Percentiles rank a stretch among this genome's conserved stretches.
Conservation (phyloP, 1,284 basidiomycete species). For the Cerrena zonata region DNA sequence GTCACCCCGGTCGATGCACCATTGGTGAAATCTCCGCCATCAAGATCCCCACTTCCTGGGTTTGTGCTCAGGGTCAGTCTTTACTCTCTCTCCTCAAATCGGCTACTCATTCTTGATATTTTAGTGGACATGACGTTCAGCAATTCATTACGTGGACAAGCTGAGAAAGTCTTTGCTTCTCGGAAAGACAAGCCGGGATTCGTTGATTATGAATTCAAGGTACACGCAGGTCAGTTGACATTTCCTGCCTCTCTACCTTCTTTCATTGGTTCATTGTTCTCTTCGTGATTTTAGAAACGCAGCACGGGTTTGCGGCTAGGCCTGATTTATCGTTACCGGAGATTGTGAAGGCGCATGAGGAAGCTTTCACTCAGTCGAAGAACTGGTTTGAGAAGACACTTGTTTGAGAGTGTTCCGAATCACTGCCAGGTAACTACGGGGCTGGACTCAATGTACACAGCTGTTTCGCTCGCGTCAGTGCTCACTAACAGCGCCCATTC, state of each 20-base stretch:
- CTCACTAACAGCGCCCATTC: too few relatives aligned
- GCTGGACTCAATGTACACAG: too few relatives aligned
- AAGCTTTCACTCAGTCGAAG: constrained; percentile 30
- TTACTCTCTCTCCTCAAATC: neutral
- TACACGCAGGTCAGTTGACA: constrained; percentile 49
- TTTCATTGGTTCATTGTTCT: neutral
- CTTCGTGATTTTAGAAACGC: constrained; percentile 34
- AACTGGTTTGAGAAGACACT: constrained; percentile 33
- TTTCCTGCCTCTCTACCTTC: too few relatives aligned
- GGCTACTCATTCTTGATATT: too few relatives aligned
- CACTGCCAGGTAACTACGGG: too few relatives aligned
- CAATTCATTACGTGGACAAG: constrained; percentile 31
- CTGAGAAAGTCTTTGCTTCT: constrained; percentile 39
- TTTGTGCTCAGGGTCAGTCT: constrained; percentile 47
- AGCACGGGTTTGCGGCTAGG: constrained; percentile 43
- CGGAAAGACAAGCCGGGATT: constrained; percentile 39
- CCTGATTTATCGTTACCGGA: constrained; percentile 36
- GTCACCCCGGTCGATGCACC: constrained; percentile 47
- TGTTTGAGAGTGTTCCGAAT: too few relatives aligned
- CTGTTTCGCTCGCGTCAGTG: too few relatives aligned
- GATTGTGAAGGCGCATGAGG: constrained; percentile 39
- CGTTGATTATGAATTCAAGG: constrained; percentile 49
- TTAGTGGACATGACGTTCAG: constrained; percentile 50
- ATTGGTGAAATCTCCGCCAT: constrained; percentile 39
- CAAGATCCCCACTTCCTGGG: constrained; percentile 48